A percentile compares a stretch with the other conserved stretches of the same genome.
These are phyloP conservation scores for Remersonia thermophila DNA, from an alignment of 2,329 filamentous ascomycete genomes.

Conservation along the genomic window DNA sequence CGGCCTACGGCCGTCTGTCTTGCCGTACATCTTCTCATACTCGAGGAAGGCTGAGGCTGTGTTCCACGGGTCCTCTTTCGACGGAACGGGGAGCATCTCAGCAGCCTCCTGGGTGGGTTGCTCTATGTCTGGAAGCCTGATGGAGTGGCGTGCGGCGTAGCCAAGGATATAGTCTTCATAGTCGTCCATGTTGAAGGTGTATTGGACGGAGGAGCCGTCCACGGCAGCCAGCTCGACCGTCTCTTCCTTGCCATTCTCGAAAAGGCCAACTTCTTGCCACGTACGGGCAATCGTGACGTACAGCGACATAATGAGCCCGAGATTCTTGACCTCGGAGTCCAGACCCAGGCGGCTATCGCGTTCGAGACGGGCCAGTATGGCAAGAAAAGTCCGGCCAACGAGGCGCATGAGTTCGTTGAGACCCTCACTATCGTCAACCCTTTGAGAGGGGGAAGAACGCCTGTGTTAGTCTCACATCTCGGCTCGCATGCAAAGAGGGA, in stretches of 20 bases:
- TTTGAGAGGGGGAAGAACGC: no score
- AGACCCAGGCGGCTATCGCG: constrained; percentile 20
- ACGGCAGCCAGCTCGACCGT: constrained; percentile 1
- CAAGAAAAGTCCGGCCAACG: constrained; percentile 24
- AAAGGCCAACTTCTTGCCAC: constrained; percentile 8
- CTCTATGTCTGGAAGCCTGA: constrained; percentile 17
- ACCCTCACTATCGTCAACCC: constrained; percentile 18
- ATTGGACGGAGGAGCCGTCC: constrained; percentile 9
- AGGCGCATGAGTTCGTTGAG: constrained; percentile 12
- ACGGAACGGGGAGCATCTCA: constrained; percentile 10
- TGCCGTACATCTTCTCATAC: constrained; percentile 4
- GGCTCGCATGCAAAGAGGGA: no score
- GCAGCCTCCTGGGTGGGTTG: constrained; percentile 12
- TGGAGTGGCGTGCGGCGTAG: constrained; percentile 22
- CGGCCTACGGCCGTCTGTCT: not conserved
- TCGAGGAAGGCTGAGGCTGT: not conserved
- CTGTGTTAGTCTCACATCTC: no score
- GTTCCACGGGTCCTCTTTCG: constrained; percentile 16
- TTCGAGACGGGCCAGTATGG: constrained; percentile 26
- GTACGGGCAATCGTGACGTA: constrained; percentile 18
- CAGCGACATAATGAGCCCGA: constrained; percentile 26
- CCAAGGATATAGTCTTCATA: constrained; percentile 22
- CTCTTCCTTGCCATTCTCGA: constrained; percentile 11
- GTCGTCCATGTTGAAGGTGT: constrained; percentile 10
- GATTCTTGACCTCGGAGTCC: constrained; percentile 23